Conservation (phyloP, 2,329 filamentous ascomycete species). For the Uncinocarpus reesii region DNA sequence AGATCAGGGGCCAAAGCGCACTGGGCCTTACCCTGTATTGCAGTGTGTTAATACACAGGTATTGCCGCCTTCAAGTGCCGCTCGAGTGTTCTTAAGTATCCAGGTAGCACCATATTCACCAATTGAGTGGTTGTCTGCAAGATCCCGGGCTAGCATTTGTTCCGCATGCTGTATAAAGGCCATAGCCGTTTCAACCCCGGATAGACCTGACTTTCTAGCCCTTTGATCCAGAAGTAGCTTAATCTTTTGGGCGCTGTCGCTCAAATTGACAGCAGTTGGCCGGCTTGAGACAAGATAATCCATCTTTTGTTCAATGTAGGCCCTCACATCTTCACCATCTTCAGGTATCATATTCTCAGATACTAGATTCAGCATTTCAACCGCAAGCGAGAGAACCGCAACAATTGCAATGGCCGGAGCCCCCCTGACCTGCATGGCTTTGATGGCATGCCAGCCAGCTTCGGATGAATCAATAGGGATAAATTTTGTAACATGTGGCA, state of each 20-base stretch:
- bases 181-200: constrained; percentile 45
- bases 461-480: constrained; percentile 44
- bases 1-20: background rate
- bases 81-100: constrained; percentile 53
- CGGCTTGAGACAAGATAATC: constrained; percentile 81
- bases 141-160: constrained; percentile 75
- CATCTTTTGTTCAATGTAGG: constrained; percentile 64
- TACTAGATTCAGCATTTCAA: constrained; percentile 56
- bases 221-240: constrained; percentile 51
- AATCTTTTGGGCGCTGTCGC: constrained; percentile 76
- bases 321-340: constrained; percentile 50
- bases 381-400: constrained; percentile 77
- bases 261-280: constrained; percentile 89
- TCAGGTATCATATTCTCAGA: constrained; percentile 34
- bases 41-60: constrained; percentile 92
- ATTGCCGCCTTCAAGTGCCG: constrained; percentile 42
- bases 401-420: constrained; percentile 97
- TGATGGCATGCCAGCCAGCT: constrained; percentile 57
- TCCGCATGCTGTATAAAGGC: constrained; percentile 74
- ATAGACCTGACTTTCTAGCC: constrained; percentile 25
- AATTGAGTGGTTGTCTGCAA: constrained; percentile 77
- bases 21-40: constrained; percentile 66
- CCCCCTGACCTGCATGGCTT: constrained; percentile 55
- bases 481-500: constrained; percentile 51
- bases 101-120: constrained; percentile 74